phyloP scores from a whole-genome alignment of 2,329 filamentous ascomycete genomes.

The Trichoderma aggressivum region DNA sequence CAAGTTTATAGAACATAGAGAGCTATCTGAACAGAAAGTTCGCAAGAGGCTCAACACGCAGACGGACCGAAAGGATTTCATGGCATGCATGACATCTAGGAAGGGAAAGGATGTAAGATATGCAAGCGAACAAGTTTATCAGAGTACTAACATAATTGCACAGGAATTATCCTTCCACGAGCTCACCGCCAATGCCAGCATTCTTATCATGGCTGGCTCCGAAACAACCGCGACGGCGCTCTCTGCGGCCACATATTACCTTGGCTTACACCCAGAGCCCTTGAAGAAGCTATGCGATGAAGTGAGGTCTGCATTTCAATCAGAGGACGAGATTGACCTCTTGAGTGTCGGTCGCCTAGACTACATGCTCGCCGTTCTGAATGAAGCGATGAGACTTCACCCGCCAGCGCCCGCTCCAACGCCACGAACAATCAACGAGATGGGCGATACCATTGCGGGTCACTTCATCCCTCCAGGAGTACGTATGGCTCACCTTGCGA shows the following conservation, averaged over 20 bases:
- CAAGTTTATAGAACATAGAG: not conserved
- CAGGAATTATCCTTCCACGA: slow-evolving; percentile 17
- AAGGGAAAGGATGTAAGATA: slow-evolving; percentile 4
- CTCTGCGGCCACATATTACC: slow-evolving; percentile 27
- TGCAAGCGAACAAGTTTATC: not conserved
- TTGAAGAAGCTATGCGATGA: slow-evolving; percentile 37
- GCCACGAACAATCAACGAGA: slow-evolving; percentile 30
- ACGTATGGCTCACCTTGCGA: slow-evolving; percentile 10
- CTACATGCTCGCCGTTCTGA: slow-evolving; percentile 49
- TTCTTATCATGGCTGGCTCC: slow-evolving; percentile 29
- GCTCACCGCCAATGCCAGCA: slow-evolving; percentile 19
- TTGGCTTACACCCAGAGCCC: slow-evolving; percentile 29
- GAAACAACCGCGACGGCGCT: slow-evolving; percentile 34
- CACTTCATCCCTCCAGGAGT: slow-evolving; percentile 33
- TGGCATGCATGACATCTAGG: not conserved
- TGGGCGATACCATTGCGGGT: slow-evolving; percentile 31
- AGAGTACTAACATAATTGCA: not conserved
- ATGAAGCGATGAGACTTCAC: slow-evolving; percentile 47
- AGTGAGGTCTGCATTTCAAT: slow-evolving; percentile 19
- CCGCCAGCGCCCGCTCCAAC: slow-evolving; percentile 41
- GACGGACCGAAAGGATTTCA: slow-evolving; percentile 15
- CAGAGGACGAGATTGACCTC: slow-evolving; percentile 21
- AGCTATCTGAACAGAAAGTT: not conserved
- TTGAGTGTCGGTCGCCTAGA: slow-evolving; percentile 21
- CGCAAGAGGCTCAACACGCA: not conserved